Evolutionary conservation across 2,329 filamentous ascomycete genomes (phyloP).

Genomic region (Neonectria neomacrospora): DNA sequence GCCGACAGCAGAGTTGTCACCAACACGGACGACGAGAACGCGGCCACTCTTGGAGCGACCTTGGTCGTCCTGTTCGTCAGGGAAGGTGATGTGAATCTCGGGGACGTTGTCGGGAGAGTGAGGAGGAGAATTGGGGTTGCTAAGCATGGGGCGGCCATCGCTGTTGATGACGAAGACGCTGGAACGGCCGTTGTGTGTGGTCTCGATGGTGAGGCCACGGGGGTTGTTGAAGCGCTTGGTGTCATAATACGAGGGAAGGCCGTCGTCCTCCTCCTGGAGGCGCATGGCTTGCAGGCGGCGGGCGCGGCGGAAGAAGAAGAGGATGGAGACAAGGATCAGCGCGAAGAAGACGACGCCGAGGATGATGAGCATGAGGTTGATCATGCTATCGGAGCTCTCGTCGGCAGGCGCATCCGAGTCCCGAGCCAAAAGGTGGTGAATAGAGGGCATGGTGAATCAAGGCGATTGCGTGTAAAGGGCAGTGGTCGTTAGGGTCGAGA

Average conservation of each 20-base stretch:
- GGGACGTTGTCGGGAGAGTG: conserved; percentile 85
- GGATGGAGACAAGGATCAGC: conserved; percentile 72
- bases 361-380: conserved; percentile 83
- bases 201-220: conserved; percentile 68
- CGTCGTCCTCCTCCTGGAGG: conserved; percentile 52
- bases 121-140: conserved; percentile 79
- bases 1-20: conserved; percentile 85
- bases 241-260: conserved; percentile 78
- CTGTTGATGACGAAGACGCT: conserved; percentile 83
- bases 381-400: conserved; percentile 68
- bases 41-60: conserved; percentile 86
- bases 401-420: conserved; percentile 46
- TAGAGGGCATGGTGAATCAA: conserved; percentile 40
- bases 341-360: conserved; percentile 81
- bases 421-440: conserved; percentile 40
- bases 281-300: conserved; percentile 57
- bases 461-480: conserved; percentile 22
- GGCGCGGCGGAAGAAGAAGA: conserved; percentile 79
- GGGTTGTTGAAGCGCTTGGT: conserved; percentile 62
- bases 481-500: conserved; percentile 16
- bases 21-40: conserved; percentile 90
- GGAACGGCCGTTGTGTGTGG: conserved; percentile 65
- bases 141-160: conserved; percentile 79
- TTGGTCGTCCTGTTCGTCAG: conserved; percentile 88
- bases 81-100: conserved; percentile 98